Conservation (phyloP, 352 stramenopile species). For the Pythium dissimile region DNA sequence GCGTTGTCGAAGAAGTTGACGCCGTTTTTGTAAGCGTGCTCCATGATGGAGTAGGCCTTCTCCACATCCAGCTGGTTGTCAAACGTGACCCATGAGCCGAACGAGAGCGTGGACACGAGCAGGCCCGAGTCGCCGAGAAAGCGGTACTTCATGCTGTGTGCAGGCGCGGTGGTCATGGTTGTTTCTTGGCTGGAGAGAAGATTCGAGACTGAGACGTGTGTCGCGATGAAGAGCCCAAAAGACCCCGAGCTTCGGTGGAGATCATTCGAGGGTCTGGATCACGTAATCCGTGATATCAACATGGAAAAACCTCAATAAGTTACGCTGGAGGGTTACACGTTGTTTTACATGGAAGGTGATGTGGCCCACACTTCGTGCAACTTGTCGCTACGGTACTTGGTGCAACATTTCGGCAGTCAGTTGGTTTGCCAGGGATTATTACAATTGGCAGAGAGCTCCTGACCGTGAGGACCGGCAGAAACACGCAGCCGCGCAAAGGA, state of each 20-base stretch:
- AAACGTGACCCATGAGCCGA: constrained; percentile 53
- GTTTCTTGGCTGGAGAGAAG: constrained; percentile 3
- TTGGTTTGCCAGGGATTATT: background rate
- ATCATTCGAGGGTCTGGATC: background rate
- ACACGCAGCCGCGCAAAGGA: constrained; percentile 6
- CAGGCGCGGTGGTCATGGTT: constrained; percentile 1
- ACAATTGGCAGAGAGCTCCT: constrained; percentile 1
- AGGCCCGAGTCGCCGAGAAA: constrained; percentile 53
- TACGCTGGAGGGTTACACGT: background rate
- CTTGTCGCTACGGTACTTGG: background rate
- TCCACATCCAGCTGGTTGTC: constrained; percentile 47
- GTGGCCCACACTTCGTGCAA: background rate
- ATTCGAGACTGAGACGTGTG: constrained; percentile 2
- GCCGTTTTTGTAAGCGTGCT: constrained; percentile 54
- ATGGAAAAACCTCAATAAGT: background rate
- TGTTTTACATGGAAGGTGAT: no score
- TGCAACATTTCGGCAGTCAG: background rate
- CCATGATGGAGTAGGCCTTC: constrained; percentile 54
- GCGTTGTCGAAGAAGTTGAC: constrained; percentile 76
- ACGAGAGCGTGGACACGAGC: constrained; percentile 48
- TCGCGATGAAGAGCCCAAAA: background rate
- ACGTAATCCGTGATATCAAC: background rate
- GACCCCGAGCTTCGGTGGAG: background rate
- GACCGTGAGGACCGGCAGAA: background rate
- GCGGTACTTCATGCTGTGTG: constrained; percentile 60